Conservation (phyloP, 2,329 filamentous ascomycete genomes). For the Pyrenochaeta sp. region DNA sequence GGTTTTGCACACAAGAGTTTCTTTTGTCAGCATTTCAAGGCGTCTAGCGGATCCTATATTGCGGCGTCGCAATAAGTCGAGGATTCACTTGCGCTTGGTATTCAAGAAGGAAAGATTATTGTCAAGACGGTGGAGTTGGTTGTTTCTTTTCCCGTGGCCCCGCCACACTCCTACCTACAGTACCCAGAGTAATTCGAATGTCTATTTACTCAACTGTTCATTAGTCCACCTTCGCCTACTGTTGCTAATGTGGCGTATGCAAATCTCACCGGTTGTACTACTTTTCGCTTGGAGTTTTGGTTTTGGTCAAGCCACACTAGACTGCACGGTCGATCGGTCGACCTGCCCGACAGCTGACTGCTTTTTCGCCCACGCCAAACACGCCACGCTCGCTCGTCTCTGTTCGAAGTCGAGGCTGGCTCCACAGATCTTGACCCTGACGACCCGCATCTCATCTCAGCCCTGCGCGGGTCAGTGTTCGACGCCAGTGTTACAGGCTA, state of each 20-base stretch:
- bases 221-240: background rate
- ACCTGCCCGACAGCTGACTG: background rate
- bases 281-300: background rate
- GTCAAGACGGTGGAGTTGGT: background rate
- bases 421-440: conserved; percentile 3
- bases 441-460: conserved; percentile 1
- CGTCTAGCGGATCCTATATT: background rate
- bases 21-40: background rate
- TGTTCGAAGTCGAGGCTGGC: background rate
- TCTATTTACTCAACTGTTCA: background rate
- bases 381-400: conserved; percentile 1
- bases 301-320: background rate
- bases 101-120: background rate
- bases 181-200: conserved; percentile 1
- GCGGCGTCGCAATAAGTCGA: background rate
- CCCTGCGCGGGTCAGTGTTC: background rate
- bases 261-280: conserved; percentile 1
- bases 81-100: background rate
- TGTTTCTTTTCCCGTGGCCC: background rate
- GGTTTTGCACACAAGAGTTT: conserved; percentile 1
- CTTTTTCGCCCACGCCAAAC: background rate
- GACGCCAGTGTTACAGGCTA: background rate
- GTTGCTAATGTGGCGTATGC: background rate
- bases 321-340: background rate
- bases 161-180: background rate